Base-by-base conservation (phyloP, 2,329 filamentous ascomycete genomes). In the Aspergillus tamarii region DNA sequence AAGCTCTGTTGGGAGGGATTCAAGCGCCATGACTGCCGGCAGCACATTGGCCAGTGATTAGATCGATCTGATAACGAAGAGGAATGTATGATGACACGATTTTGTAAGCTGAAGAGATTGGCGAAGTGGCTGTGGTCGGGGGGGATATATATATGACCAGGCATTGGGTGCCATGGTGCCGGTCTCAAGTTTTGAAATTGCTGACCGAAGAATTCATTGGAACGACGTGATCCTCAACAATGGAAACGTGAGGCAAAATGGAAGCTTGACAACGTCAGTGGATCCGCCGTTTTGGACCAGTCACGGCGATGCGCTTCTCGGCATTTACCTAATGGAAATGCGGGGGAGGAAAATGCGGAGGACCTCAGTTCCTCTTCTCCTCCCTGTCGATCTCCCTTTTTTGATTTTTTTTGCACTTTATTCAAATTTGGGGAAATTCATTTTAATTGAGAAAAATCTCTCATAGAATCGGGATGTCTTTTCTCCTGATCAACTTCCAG, bases 1-100 rank as follows among this genome's bases (percentile, higher is more conserved):
- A 2, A 68, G 60, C 55, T 68, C 66, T 21, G 66, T 55, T 1
- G 66, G 64, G 16, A 68, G 58, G 12, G 50, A 46, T 62, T 68
- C 66, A 16, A 68, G 43, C 30, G 62, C 55, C 64, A 66, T 66
- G 55, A 30, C 43, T 56, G 52, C 52, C 32, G 52, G 32, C 52
- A 39, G 32, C 52, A 36, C 52, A 54, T 54, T 34, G 52, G 30
- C 52, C 8, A 11, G 9, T 54, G 52, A 54, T 54, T 34, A 54
- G 52, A 52, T 52, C 2, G 48, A 52, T 52, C 48, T 52, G 48
- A 52, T 32, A 52, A 32, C 11, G 19, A 32, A 32, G 46, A n/a
- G 14, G 28, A 34, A 52, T 11, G 48, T 34, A 52, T 32, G 46
- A 50, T 19, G 46, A 50, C 26, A 50, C 26, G 23, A 50, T 30